Evolutionary conservation across 2,329 filamentous ascomycete species (phyloP).

Genomic region (Coleophoma crateriformis): DNA sequence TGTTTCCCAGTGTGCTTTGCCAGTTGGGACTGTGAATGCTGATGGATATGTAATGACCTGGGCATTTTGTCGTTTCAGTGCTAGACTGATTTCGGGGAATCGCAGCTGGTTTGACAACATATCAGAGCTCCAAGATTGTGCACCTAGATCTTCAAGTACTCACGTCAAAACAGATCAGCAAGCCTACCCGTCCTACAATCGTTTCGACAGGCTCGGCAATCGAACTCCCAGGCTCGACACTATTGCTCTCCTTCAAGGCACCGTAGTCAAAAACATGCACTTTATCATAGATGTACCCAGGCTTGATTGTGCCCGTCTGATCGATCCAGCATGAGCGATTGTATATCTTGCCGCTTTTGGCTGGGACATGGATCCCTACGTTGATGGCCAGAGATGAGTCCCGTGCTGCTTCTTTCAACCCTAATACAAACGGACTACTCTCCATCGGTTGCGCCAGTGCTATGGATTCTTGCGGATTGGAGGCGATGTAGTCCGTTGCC

Average conservation of each 20-base stretch:
- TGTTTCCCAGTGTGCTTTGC: constrained; percentile 78
- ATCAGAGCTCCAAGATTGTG: not conserved
- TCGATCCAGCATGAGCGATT: constrained; percentile 66
- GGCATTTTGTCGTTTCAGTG: constrained; percentile 60
- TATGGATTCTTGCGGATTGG: constrained; percentile 60
- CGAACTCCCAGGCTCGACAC: constrained; percentile 60
- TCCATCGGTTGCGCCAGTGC: constrained; percentile 63
- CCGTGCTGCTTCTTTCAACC: constrained; percentile 64
- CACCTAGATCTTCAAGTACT: constrained; percentile 8
- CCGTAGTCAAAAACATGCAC: constrained; percentile 80
- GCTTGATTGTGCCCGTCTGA: constrained; percentile 48
- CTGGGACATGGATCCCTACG: constrained; percentile 80
- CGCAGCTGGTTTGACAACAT: constrained; percentile 44
- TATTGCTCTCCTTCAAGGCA: constrained; percentile 58
- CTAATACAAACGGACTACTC: constrained; percentile 68
- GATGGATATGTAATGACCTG: constrained; percentile 82
- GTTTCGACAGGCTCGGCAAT: constrained; percentile 70
- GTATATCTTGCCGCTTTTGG: constrained; percentile 42
- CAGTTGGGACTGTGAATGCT: constrained; percentile 85
- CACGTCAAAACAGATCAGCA: constrained; percentile 83
- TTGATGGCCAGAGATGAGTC: constrained; percentile 65
- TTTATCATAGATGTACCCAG: constrained; percentile 68
- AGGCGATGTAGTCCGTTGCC: constrained; percentile 70
- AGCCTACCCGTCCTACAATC: constrained; percentile 67
- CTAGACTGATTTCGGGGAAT: constrained; percentile 70